Percentiles rank a stretch among this genome's conserved stretches.
Evolutionary conservation across 139 green algal species (phyloP).

Genomic region (Micractinium conductrix): DNA sequence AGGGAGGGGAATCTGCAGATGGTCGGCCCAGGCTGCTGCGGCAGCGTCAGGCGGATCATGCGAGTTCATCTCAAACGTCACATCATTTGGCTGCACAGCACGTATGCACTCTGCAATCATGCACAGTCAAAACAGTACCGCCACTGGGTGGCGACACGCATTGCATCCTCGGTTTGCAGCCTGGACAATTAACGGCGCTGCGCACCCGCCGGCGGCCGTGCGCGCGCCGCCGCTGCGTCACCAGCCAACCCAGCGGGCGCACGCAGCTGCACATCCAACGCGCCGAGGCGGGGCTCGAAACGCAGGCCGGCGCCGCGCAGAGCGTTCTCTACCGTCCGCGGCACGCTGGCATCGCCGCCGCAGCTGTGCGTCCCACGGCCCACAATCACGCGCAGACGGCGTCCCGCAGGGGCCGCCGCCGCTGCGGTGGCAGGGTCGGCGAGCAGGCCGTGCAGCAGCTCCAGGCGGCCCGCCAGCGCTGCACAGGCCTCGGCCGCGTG

Average conservation of each 20-base stretch:
- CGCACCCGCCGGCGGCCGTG: too few species aligned
- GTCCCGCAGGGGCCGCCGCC: neutral
- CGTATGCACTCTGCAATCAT: too few species aligned
- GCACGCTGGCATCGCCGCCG: slow-evolving; percentile 43
- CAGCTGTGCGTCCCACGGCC: slow-evolving; percentile 46
- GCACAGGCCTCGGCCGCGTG: slow-evolving; percentile 40
- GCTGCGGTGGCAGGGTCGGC: slow-evolving; percentile 14
- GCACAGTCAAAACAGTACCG: too few species aligned
- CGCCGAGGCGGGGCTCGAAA: neutral
- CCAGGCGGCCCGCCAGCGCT: slow-evolving; percentile 33
- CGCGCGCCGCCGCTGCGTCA: too few species aligned
- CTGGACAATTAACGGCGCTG: too few species aligned
- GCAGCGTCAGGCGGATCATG: too few species aligned
- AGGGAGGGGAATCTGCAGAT: too few species aligned
- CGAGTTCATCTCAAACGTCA: too few species aligned
- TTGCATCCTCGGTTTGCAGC: too few species aligned
- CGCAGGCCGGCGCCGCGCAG: slow-evolving; percentile 12
- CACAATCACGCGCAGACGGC: slow-evolving; percentile 36
- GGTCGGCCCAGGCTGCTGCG: too few species aligned
- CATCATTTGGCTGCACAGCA: too few species aligned
- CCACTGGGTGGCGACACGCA: too few species aligned
- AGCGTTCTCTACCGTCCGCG: slow-evolving; percentile 30
- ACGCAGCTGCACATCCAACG: slow-evolving; percentile 18
- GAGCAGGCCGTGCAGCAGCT: neutral
- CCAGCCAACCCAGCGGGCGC: neutral